These are phyloP conservation scores for Phallus indusiatus DNA, from an alignment of 768 basidiomycete species.

Conservation along the genomic window DNA sequence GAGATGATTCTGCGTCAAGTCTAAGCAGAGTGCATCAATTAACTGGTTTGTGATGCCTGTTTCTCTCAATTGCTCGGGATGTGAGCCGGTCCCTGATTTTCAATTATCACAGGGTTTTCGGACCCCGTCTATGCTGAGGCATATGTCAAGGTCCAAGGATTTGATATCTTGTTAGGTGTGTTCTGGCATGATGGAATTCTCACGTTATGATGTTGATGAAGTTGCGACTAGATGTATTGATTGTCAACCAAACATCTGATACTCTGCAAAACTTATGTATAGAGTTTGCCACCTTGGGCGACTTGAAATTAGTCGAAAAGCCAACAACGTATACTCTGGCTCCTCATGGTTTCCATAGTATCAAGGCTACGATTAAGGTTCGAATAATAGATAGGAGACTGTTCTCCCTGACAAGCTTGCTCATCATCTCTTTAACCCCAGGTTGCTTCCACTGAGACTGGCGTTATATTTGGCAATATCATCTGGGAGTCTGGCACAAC, in stretches of 20 bases:
- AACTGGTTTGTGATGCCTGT: conserved; percentile 48
- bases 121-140: conserved; percentile 98
- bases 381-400: background rate
- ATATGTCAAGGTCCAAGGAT: conserved; percentile 94
- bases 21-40: conserved; percentile 88
- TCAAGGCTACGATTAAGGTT: conserved; percentile 95
- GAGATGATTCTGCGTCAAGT: conserved; percentile 92
- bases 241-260: conserved; percentile 92
- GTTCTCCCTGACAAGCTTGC: background rate
- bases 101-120: conserved; percentile 63
- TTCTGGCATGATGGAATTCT: background rate
- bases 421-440: conserved; percentile 10
- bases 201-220: background rate
- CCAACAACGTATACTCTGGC: conserved; percentile 88
- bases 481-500: conserved; percentile 88
- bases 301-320: conserved; percentile 94
- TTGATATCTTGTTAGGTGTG: conserved; percentile 86
- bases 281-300: conserved; percentile 95
- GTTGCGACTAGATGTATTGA: conserved; percentile 64
- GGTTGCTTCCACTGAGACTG: conserved; percentile 95
- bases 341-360: conserved; percentile 95
- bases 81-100: background rate
- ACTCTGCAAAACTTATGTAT: conserved; percentile 95
- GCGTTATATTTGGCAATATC: conserved; percentile 96
- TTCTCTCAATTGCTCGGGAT: background rate